phyloP scores from a whole-genome alignment of 2,329 filamentous ascomycete species.

The Aspergillus pseudoglaucus region DNA sequence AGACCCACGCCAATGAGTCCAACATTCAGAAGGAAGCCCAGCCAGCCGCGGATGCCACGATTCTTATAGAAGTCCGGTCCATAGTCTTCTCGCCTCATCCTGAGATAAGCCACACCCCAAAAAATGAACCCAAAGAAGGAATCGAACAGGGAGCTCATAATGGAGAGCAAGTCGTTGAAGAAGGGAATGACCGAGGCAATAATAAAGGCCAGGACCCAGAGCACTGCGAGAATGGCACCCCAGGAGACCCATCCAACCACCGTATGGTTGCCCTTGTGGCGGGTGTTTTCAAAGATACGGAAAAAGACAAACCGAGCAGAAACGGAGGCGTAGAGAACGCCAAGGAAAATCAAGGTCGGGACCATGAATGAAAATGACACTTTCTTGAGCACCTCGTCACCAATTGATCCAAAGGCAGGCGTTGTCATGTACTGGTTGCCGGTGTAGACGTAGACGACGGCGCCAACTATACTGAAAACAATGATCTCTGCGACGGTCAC shows the following conservation, averaged over 20 bases:
- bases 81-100: constrained; percentile 37
- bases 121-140: constrained; percentile 82
- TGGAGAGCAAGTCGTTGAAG: constrained; percentile 63
- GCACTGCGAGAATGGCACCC: constrained; percentile 58
- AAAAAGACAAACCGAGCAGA: constrained; percentile 89
- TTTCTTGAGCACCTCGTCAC: constrained; percentile 71
- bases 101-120: constrained; percentile 49
- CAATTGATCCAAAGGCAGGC: constrained; percentile 79
- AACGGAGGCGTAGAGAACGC: constrained; percentile 83
- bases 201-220: constrained; percentile 83
- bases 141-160: constrained; percentile 70
- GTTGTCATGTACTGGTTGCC: constrained; percentile 84
- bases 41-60: constrained; percentile 38
- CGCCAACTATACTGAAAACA: constrained; percentile 75
- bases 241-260: constrained; percentile 73
- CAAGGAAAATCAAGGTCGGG: constrained; percentile 85
- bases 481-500: constrained; percentile 85
- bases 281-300: constrained; percentile 71
- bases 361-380: constrained; percentile 92
- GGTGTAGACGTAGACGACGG: constrained; percentile 77
- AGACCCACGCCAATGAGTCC: constrained; percentile 67
- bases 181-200: constrained; percentile 92
- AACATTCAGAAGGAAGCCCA: constrained; percentile 55
- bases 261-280: constrained; percentile 75
- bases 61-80: constrained; percentile 35